Evolutionary conservation across 805 yeast species (phyloP), one percentile per base, ranked within the genome.

Genomic region (Metschnikowia picachoensis): DNA sequence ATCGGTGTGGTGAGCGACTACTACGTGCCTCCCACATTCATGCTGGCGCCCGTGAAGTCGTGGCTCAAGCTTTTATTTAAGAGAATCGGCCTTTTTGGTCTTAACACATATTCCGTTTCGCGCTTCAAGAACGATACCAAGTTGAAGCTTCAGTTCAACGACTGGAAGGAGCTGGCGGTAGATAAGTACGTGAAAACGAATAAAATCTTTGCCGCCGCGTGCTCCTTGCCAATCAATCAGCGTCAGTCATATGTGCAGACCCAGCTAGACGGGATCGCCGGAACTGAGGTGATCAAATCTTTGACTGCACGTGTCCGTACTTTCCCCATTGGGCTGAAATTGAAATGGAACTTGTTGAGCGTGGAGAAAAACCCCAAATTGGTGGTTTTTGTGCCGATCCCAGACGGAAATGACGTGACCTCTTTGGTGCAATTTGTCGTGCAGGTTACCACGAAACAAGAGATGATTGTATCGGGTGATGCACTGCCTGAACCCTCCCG

Each of bases 121-220:
- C 72, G 72, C 52, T 77, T 66, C 57, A 75, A 69, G 63, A 60
- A 64, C 36, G 77, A 72, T 41, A 67, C 74, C 32, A 64, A 65
- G 33, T 60, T 66, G 48, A 65, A 64, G 27, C 78, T 81, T 33
- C 60, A 77, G 46, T 85, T 81, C 64, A 87, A 91, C 30, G 77
- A 82, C 49, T 91, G 96, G 96, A 87, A 87, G 64, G 92, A 89
- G 65, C 76, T 76, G 29, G 95, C 95, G 8, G 81, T 91, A 56
- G 88, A 88, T 55, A 73, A 72, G 41, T 90, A 82, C 63, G 85
- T 85, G 28, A 78, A 79, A 47, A 84, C 87, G n/a, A 89, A 91
- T 67, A 81, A 82, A 58, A 82, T 89, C 2, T 91, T 91, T 71
- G 92, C 95, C 2, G 60, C 68, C 27, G 72, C 69, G 1, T 71